A percentile compares a stretch with the other conserved stretches of the same genome.
Conservation (phyloP, 2,329 filamentous ascomycete genomes). For the Colletotrichum shisoi region DNA sequence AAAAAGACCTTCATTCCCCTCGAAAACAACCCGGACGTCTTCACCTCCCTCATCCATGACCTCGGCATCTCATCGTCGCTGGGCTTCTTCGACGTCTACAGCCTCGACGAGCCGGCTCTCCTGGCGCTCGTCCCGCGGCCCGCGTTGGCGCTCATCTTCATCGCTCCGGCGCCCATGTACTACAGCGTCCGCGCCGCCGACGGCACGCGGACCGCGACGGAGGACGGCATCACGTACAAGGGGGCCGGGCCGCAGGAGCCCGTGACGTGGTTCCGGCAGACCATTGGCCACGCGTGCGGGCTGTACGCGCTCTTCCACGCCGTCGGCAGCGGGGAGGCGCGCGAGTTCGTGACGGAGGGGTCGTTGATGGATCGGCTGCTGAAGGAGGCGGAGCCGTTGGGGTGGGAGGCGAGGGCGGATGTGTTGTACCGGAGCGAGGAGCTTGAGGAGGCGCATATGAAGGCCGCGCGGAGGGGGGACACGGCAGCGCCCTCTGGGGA, state of each 20-base stretch:
- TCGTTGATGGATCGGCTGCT: conserved; percentile 68
- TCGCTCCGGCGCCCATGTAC: conserved; percentile 69
- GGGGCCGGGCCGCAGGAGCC: conserved; percentile 60
- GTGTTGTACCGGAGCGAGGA: conserved; percentile 74
- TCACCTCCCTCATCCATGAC: conserved; percentile 74
- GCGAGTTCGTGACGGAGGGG: conserved; percentile 60
- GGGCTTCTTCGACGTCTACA: conserved; percentile 83
- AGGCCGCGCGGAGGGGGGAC: conserved; percentile 73
- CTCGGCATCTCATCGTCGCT: conserved; percentile 74
- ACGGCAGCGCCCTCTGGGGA: conserved; percentile 69
- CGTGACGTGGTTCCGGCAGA: conserved; percentile 85
- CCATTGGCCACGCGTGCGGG: conserved; percentile 82
- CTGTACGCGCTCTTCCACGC: conserved; percentile 80
- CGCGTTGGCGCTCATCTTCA: conserved; percentile 78
- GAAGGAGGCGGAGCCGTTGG: conserved; percentile 67
- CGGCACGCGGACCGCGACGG: conserved; percentile 33
- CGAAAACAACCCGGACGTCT: conserved; percentile 77
- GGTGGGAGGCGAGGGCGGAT: conserved; percentile 68
- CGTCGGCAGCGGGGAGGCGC: conserved; percentile 72
- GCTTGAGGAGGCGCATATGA: conserved; percentile 76
- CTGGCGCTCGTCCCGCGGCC: conserved; percentile 79
- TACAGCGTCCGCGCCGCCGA: conserved; percentile 51
- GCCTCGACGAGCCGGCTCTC: conserved; percentile 78
- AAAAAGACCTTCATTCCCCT: conserved; percentile 52
- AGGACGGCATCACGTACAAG: conserved; percentile 47